Evolutionary conservation across 2,329 filamentous ascomycete genomes (phyloP).

Genomic region (Aspergillus neotritici): DNA sequence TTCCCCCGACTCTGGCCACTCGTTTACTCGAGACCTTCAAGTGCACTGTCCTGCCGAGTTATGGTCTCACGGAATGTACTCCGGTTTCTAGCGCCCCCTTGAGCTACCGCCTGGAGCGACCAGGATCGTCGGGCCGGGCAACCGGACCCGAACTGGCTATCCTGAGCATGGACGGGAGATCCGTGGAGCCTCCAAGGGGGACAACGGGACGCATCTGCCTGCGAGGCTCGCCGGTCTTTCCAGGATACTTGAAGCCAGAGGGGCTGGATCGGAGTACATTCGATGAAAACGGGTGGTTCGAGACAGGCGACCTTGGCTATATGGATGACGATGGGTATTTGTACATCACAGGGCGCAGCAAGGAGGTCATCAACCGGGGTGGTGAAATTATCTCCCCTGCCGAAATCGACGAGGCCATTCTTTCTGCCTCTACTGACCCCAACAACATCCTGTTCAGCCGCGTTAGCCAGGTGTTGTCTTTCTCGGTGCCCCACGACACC

Average conservation of each 20-base stretch:
- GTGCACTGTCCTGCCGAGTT: conserved; percentile 51
- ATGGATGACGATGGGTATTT: conserved; percentile 49
- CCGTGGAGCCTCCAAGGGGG: conserved; percentile 17
- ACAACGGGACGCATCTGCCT: conserved; percentile 48
- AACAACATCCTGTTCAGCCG: conserved; percentile 40
- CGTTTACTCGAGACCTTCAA: conserved; percentile 48
- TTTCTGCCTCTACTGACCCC: conserved; percentile 41
- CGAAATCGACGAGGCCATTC: conserved; percentile 54
- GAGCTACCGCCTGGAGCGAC: conserved; percentile 48
- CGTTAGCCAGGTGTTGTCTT: conserved; percentile 48
- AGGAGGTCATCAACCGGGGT: conserved; percentile 54
- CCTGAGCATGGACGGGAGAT: conserved; percentile 39
- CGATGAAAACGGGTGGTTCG: conserved; percentile 48
- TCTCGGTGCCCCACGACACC: conserved; percentile 49
- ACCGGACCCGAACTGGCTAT: conserved; percentile 50
- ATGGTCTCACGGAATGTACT: conserved; percentile 59
- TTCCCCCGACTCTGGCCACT: conserved; percentile 48
- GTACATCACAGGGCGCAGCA: conserved; percentile 52
- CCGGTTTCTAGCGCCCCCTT: conserved; percentile 53
- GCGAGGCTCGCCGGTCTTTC: conserved; percentile 48
- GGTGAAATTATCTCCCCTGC: conserved; percentile 57
- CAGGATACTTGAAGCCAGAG: conserved; percentile 29
- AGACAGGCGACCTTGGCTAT: conserved; percentile 52
- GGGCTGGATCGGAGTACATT: conserved; percentile 29
- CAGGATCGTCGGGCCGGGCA: conserved; percentile 50